Base-by-base conservation (phyloP, 192 early-diverging fungal genomes). In the Coemansia sp. region DNA sequence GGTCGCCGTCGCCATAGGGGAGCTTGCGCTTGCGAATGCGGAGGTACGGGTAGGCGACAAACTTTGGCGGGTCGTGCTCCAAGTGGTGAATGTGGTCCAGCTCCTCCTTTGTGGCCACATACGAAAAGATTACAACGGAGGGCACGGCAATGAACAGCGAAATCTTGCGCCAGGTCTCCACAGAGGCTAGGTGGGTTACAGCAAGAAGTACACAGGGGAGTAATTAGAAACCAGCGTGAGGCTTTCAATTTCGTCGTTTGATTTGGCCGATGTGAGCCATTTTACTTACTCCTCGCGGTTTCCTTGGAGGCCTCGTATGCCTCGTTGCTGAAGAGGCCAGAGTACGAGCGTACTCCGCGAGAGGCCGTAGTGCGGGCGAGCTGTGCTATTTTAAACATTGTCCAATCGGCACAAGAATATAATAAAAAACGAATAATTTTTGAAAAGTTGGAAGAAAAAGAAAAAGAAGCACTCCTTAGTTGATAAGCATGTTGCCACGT, bases 91-190 rank as follows among this genome's bases (percentile, higher is more conserved):
- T 82, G 59, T 82, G 79, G 37, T 76, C 74, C 25, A 82, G 49
- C 65, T 82, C 79, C 15, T 76, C 67, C 66, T 73, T 82, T 47
- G 71, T 73, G 10, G 79, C 59, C n/a, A 76, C 57, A 42, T 70
- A 73, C 54, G 70, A 54, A 11, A 82, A 39, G 61, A 76, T 73
- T n/a, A 58, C 64, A 35, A 65, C 67, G 3, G 70, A 45, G 11
- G 79, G 79, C 36, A 82, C 8, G 3, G 79, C 79, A 25, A 73
- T 22, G 40, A 67, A 82, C 42, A 82, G 65, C 45, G 79, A 76
- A 61, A 82, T 76, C 67, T 82, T 82, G 29, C 64, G 60, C 79
- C 79, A 82, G 19, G 79, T 82, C 67, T 82, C 79, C 14, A 73
- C 74, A 20, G 79, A 67, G 49, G 49, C 77, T 79, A 79, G 51